Percentiles rank a stretch among this genome's conserved stretches.
Evolutionary conservation across 805 yeast species (phyloP).

Genomic region (Saturnispora dispora): DNA sequence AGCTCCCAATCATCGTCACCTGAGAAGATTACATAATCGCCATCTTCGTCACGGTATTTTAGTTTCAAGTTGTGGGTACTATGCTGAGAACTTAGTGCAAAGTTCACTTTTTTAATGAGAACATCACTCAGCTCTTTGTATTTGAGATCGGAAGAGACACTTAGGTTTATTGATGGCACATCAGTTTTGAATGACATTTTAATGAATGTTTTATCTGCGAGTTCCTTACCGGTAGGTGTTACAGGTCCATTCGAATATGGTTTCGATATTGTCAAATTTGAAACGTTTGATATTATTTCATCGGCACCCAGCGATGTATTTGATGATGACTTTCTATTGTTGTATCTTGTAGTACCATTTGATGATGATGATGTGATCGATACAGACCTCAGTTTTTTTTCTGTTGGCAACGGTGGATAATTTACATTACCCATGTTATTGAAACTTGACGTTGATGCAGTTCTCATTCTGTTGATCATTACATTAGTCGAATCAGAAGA

Average conservation of each 20-base stretch:
- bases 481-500: conserved; percentile 21
- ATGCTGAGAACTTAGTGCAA: conserved; percentile 36
- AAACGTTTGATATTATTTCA: conserved; percentile 12
- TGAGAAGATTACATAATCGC: conserved; percentile 79
- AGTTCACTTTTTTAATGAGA: conserved; percentile 43
- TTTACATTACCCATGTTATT: conserved; percentile 10
- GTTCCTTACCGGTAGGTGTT: neutral
- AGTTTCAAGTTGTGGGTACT: conserved; percentile 34
- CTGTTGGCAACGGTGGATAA: conserved; percentile 22
- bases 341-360: neutral
- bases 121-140: conserved; percentile 30
- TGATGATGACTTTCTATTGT: conserved; percentile 9
- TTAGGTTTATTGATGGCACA: conserved; percentile 50
- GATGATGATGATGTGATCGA: conserved; percentile 16
- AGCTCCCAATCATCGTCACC: conserved; percentile 83
- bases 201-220: conserved; percentile 18
- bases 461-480: conserved; percentile 21
- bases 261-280: conserved; percentile 14
- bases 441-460: conserved; percentile 21
- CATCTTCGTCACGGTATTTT: conserved; percentile 89
- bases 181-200: conserved; percentile 31
- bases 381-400: conserved; percentile 26
- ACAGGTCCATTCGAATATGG: neutral
- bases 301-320: conserved; percentile 7
- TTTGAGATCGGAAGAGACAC: conserved; percentile 36